A percentile compares a stretch with the other conserved stretches of the same genome.
Evolutionary conservation across 345 rosid species (phyloP).

Genomic region (Alliaria petiolata): DNA sequence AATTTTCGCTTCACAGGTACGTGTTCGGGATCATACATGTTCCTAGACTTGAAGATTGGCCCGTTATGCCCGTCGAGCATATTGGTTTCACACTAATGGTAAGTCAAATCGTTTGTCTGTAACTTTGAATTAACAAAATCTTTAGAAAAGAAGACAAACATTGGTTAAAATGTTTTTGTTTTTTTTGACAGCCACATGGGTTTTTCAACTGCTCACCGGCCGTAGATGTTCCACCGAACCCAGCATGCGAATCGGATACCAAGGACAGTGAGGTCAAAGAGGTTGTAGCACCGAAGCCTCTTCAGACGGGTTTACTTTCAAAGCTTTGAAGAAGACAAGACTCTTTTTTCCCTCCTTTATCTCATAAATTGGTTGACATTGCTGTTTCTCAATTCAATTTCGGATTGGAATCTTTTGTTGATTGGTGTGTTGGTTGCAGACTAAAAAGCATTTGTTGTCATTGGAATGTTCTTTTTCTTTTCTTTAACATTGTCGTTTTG

Average conservation of each 20-base stretch:
- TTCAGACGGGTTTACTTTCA: constrained; percentile 48
- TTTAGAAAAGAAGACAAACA: no score
- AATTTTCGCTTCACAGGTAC: constrained; percentile 51
- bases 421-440: constrained; percentile 17
- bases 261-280: constrained; percentile 69
- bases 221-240: constrained; percentile 81
- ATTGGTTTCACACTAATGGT: constrained; percentile 89
- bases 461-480: not conserved
- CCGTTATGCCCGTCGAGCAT: constrained; percentile 85
- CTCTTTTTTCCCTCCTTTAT: not conserved
- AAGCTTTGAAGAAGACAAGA: constrained; percentile 54
- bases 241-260: constrained; percentile 56
- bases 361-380: not conserved
- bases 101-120: not conserved
- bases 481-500: not conserved
- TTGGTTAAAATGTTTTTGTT: not conserved
- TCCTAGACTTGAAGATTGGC: constrained; percentile 95
- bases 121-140: not conserved
- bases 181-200: constrained; percentile 77
- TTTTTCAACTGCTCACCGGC: constrained; percentile 97
- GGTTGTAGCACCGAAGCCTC: constrained; percentile 36
- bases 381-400: not conserved
- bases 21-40: constrained; percentile 87
- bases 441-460: not conserved
- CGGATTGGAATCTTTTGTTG: not conserved